Evolutionary conservation across 345 rosid species (phyloP), one percentile per base, ranked within the genome.

Genomic region (Balakata baccata): DNA sequence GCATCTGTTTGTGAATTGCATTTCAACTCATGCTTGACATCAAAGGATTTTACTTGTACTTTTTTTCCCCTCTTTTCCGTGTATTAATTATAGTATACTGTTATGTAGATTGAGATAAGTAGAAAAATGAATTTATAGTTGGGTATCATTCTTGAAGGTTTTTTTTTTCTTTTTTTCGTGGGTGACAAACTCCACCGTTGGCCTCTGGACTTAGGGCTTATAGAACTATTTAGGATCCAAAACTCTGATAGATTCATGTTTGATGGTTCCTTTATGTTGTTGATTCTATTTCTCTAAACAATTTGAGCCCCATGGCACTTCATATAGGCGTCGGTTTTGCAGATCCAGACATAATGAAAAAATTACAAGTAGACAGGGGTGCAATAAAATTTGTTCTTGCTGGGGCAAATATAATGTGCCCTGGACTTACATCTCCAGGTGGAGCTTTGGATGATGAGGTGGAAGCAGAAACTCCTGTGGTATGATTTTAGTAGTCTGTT

Each of bases 401-500:
- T 81, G 98, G 99, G 79, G 99, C 98, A 78, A 96, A 96, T 86
- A 93, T 96, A 78, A 96, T 93, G 98, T 93, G 99, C 67, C 98
- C 98, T 84, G 99, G 99, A 78, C 99, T 93, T 63, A 93, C 98
- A 45, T 96, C 99, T 75, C 98, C 95, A 3, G 97, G 98, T 60
- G 99, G 99, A 64, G 90, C 78, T 81, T 78, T 96, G 82, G 98
- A 96, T 80, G 95, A 89, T 29, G 90, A 89, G 88, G 98, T 96
- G 34, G 95, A 84, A 6, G 85, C 93, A 54, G 98, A 96, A 81
- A 91, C 89, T 54, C 99, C 98, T 20, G 99, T 96, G 92, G 99
- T 91, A 90, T 64, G 82, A 65, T 63, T 56, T 67, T 7, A 58
- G 22, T 46, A 18, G 34, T 41, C 47, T 56, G 23, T 50, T 53